Conservation (phyloP, 805 yeast genomes). For the Nakazawaea ernobii region DNA sequence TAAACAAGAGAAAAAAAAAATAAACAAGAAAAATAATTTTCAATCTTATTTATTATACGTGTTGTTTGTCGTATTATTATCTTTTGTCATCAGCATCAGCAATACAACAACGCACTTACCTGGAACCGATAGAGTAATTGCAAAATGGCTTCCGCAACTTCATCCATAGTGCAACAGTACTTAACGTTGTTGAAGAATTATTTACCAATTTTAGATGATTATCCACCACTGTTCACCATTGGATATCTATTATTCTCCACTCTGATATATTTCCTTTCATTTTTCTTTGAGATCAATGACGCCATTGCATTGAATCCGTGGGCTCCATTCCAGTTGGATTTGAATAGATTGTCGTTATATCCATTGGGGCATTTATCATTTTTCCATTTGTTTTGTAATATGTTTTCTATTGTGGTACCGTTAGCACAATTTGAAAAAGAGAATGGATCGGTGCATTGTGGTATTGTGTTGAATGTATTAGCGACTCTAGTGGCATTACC, state of each 20-base stretch:
- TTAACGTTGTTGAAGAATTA: constrained; percentile 3
- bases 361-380: constrained; percentile 62
- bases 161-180: constrained; percentile 7
- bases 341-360: constrained; percentile 60
- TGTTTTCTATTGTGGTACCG: constrained; percentile 51
- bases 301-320: constrained; percentile 48
- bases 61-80: too few relatives aligned
- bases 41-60: too few relatives aligned
- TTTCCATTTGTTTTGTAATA: constrained; percentile 57
- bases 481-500: constrained; percentile 67
- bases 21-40: neutral
- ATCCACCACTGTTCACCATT: constrained; percentile 56
- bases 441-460: constrained; percentile 85
- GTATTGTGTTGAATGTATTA: constrained; percentile 65
- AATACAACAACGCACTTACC: too few relatives aligned
- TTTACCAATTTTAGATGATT: constrained; percentile 12
- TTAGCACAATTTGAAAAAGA: constrained; percentile 59
- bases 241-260: constrained; percentile 55
- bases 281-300: constrained; percentile 23
- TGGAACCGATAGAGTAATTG: too few relatives aligned
- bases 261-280: constrained; percentile 34
- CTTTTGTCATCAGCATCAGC: too few relatives aligned
- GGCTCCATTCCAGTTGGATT: constrained; percentile 42
- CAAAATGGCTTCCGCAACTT: constrained; percentile 6
- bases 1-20: too few relatives aligned